phyloP scores from a whole-genome alignment of 2,329 filamentous ascomycete species.

The Triangularia verruculosa region DNA sequence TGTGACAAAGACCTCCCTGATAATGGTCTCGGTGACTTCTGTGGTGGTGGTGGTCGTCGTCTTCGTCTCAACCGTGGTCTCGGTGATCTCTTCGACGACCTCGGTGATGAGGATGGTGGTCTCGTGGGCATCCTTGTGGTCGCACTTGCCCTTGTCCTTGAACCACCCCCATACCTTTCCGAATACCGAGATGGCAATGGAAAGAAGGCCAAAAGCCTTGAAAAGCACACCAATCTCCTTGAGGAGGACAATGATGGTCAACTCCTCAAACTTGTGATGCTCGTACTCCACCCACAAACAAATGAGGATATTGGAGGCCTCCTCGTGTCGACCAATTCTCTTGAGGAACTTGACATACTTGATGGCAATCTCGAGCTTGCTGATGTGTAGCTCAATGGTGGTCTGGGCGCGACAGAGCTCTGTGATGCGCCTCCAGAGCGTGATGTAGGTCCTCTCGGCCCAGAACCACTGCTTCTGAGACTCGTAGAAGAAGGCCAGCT shows the following conservation, averaged over 20 bases:
- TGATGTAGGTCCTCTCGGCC: constrained; percentile 40
- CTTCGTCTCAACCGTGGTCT: constrained; percentile 34
- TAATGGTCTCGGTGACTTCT: constrained; percentile 35
- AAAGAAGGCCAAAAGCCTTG: constrained; percentile 34
- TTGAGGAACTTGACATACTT: constrained; percentile 38
- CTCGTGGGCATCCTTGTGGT: constrained; percentile 34
- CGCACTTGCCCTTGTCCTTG: constrained; percentile 34
- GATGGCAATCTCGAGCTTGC: constrained; percentile 39
- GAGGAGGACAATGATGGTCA: constrained; percentile 36
- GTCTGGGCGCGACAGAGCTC: constrained; percentile 31
- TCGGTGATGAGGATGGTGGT: constrained; percentile 39
- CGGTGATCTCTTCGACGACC: constrained; percentile 39
- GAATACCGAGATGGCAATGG: constrained; percentile 35
- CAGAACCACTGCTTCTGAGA: constrained; percentile 32
- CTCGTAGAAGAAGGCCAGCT: constrained; percentile 36
- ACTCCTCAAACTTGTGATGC: constrained; percentile 33
- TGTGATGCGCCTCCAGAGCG: constrained; percentile 40
- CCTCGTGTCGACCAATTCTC: constrained; percentile 33
- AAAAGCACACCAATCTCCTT: constrained; percentile 36
- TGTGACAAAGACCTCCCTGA: constrained; percentile 37
- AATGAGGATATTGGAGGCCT: constrained; percentile 40
- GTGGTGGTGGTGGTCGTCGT: constrained; percentile 36
- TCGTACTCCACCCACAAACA: constrained; percentile 42
- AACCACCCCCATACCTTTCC: constrained; percentile 40
- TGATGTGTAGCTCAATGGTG: constrained; percentile 35